Conservation (phyloP, 805 yeast genomes). For the Jamesozyma rosinii region DNA sequence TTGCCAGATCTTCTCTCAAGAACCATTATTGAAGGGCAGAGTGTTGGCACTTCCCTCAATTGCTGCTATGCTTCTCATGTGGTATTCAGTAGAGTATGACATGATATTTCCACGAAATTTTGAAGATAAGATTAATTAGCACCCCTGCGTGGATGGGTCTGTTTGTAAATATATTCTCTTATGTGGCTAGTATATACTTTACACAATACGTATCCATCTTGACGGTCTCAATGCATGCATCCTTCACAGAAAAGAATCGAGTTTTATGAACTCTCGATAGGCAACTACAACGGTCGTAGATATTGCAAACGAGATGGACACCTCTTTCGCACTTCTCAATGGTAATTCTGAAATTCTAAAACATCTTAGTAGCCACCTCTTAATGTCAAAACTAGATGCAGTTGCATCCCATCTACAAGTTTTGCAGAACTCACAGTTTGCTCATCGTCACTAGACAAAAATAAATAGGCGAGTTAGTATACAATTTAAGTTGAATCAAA, state of each 20-base stretch:
- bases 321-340: not conserved
- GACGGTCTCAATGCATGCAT: not conserved
- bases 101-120: no score
- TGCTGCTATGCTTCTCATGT: no score
- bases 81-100: no score
- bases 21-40: no score
- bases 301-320: not conserved
- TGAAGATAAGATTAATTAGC: no score
- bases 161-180: no score
- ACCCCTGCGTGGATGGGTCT: no score
- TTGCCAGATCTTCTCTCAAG: no score
- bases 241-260: not conserved
- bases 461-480: slow-evolving; percentile 1
- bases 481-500: not conserved
- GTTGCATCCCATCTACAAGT: slow-evolving; percentile 75
- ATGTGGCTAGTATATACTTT: not conserved
- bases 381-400: slow-evolving; percentile 83
- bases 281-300: not conserved
- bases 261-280: not conserved
- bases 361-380: slow-evolving; percentile 61
- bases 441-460: slow-evolving; percentile 50
- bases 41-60: no score
- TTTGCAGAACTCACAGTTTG: slow-evolving; percentile 62
- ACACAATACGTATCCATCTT: not conserved
- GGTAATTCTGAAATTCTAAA: not conserved